Evolutionary conservation across 208 protist genomes (phyloP), one percentile per base, ranked within the genome.

Genomic region (Leishmania aethiopica): DNA sequence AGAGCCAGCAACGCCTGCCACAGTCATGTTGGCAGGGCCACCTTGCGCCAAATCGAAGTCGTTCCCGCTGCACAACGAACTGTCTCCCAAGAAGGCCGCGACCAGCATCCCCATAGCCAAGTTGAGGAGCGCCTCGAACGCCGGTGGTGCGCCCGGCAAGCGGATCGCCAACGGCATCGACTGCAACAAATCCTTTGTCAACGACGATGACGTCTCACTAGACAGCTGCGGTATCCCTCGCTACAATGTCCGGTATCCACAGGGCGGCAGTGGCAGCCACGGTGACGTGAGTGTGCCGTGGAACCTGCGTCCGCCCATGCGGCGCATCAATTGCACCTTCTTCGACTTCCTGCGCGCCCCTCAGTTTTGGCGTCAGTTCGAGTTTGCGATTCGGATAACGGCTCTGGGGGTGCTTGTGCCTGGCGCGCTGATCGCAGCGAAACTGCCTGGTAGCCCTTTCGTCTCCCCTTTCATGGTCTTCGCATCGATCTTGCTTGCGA

Each of bases 301-400:
- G 91, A 73, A 94, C 59, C 77, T 95, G 59, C 91, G 91, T 32
- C 86, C 89, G 42, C 49, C 79, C 15, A 1, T 67, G 51, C 73
- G 67, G 19, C 79, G 79, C 35, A 59, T 77, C 15, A 80, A 79
- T n/a, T 94, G 80, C 84, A 87, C 73, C 42, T 92, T 92, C 80
- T 95, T 96, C 85, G 87, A 91, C 75, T 92, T 86, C 77, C 81
- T 97, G 25, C 83, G 86, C 40, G 71, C 80, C 40, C 75, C 81
- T 15, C 87, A 94, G 70, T 97, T 97, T 80, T 97, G 95, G 95
- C 78, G 83, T 32, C 93, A 94, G 70, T 77, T 95, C 51, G 91
- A 96, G 84, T 96, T 94, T 76, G 91, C 95, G 45, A 79, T 86
- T 13, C 93, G 95, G 73, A 87, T 97, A 59, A 95, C 95, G 25